Evolutionary conservation across 2,329 filamentous ascomycete genomes (phyloP), one percentile per base, ranked within the genome.

Genomic region (Xylariaceae sp.): DNA sequence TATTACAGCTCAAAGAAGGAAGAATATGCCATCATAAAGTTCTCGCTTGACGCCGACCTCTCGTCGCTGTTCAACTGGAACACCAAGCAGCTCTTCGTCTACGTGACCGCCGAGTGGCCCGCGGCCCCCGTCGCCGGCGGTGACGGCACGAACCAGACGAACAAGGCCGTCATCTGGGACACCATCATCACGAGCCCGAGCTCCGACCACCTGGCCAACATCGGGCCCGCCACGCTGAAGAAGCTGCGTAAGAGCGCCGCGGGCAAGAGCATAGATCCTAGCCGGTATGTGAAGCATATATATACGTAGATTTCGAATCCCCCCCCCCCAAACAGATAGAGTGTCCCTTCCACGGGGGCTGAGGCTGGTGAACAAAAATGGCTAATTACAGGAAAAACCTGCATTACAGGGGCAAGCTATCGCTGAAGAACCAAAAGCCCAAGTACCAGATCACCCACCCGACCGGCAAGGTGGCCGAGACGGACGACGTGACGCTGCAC

Each of bases 401-500:
- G 53, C 30, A 3, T 27, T 6, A 55, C 53, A 86, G 87, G 5
- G 93, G 92, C 24, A 81, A 89, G 47, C 75, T 97, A 32, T 81
- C 84, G 52, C 81, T 97, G 61, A 85, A 86, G 69, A 92, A 92
- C 72, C 91, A 96, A 72, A 88, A 87, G 69, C 89, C 92, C 2
- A 99, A 99, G 75, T 99, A 99, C 79, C 92, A 96, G 70, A 94
- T 99, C 74, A 96, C 92, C 4, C 92, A 97, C 72, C 89, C 93
- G 9, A 83, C 82, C 9, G 89, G 92, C 57, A 86, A 86, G 72
- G 81, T 97, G 61, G 89, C 90, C 39, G 81, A 88, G 67, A 79
- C 85, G 42, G 77, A 81, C 44, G 86, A 94, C 70, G 91, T 93
- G 51, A 86, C 84, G 24, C 77, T 99, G 58, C 85, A 87, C 65